phyloP scores from a whole-genome alignment of 176 grass and related monocot species.

The Bolboschoenus planiculmis region DNA sequence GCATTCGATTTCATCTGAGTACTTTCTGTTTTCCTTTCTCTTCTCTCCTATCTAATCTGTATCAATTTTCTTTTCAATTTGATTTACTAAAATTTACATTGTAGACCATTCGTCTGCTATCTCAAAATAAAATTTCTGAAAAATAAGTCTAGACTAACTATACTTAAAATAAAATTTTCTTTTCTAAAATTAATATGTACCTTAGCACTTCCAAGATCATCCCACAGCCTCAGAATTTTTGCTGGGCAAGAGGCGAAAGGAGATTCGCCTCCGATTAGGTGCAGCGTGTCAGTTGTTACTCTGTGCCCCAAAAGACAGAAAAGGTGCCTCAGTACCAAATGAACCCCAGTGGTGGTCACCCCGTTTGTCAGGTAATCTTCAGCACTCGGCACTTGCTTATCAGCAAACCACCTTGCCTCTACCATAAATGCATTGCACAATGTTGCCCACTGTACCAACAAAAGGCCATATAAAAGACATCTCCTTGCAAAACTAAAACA shows the following conservation, averaged over 20 bases:
- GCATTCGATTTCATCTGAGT: too few relatives aligned
- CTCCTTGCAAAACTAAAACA: neutral
- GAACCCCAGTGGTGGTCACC: constrained; percentile 29
- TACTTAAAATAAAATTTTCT: too few relatives aligned
- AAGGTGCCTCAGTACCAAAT: neutral
- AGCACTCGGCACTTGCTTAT: constrained; percentile 1
- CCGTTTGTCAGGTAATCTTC: constrained; percentile 54
- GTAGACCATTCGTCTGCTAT: too few relatives aligned
- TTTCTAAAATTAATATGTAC: constrained; percentile 4
- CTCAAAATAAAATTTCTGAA: too few relatives aligned
- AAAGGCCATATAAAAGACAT: neutral
- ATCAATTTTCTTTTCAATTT: too few relatives aligned
- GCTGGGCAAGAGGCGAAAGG: constrained; percentile 27
- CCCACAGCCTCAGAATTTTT: constrained; percentile 55
- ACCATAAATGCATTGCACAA: constrained; percentile 58
- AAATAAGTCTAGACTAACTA: too few relatives aligned
- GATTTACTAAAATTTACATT: too few relatives aligned
- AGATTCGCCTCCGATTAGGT: neutral
- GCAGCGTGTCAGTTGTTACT: neutral
- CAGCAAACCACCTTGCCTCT: constrained; percentile 48
- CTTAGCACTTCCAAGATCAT: constrained; percentile 66
- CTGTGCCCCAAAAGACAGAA: constrained; percentile 40
- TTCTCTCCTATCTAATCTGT: too few relatives aligned
- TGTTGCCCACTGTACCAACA: constrained; percentile 35
- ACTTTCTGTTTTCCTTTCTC: neutral